phyloP scores from a whole-genome alignment of 306 rosid genomes.

The Cicer bijugum region DNA sequence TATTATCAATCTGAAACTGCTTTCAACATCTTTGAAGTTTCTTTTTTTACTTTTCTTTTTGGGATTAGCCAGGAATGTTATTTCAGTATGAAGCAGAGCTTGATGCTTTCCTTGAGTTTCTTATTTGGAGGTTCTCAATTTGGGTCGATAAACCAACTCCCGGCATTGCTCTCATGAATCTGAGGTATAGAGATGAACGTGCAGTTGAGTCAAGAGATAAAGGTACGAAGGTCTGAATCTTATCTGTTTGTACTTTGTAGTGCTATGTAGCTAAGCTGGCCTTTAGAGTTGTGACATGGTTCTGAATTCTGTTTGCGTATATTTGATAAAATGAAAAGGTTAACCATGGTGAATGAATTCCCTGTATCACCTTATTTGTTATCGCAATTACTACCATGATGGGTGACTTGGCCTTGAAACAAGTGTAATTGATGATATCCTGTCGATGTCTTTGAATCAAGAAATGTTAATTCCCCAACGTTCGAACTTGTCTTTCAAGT shows the following conservation, averaged over 20 bases:
- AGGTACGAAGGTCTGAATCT: slow-evolving; percentile 57
- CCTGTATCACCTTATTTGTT: not conserved
- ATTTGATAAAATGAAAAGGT: slow-evolving; percentile 27
- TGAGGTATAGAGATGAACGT: slow-evolving; percentile 93
- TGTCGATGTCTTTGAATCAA: slow-evolving; percentile 23
- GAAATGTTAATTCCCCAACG: not conserved
- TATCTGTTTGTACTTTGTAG: slow-evolving; percentile 19
- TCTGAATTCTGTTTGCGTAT: slow-evolving; percentile 23
- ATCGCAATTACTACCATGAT: not conserved
- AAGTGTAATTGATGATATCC: not conserved
- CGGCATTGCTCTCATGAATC: slow-evolving; percentile 91
- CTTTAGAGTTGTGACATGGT: slow-evolving; percentile 40
- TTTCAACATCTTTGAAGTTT: slow-evolving; percentile 43
- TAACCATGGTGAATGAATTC: not conserved
- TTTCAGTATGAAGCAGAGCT: slow-evolving; percentile 95
- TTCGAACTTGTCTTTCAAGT: not conserved
- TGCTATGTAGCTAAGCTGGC: slow-evolving; percentile 31
- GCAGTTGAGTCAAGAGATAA: slow-evolving; percentile 74
- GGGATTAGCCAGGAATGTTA: slow-evolving; percentile 99
- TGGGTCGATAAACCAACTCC: slow-evolving; percentile 99
- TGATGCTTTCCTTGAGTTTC: slow-evolving; percentile 94
- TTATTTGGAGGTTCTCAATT: slow-evolving; percentile 95
- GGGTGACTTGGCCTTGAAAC: not conserved
- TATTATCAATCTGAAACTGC: slow-evolving; percentile 24
- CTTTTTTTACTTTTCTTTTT: slow-evolving; percentile 47